Conservation (phyloP, 495 filamentous ascomycete genomes). For the Amorphotheca resinae region DNA sequence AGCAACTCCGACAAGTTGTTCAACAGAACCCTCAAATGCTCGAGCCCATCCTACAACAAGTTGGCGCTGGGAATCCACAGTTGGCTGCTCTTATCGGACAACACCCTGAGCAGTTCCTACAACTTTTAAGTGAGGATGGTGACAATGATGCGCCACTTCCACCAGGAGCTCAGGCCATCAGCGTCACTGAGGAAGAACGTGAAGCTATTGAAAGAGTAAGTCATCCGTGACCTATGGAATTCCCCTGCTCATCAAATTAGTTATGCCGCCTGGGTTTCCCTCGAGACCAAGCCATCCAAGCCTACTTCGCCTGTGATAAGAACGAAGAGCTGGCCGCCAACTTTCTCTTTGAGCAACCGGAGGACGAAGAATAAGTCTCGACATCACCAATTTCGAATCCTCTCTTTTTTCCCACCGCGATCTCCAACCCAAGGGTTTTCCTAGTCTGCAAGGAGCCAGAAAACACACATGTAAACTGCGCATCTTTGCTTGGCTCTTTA, state of each 20-base stretch:
- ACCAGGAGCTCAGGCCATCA: slow-evolving; percentile 78
- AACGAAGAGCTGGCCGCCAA: slow-evolving; percentile 97
- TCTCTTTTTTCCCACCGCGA: slow-evolving; percentile 9
- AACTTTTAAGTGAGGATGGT: slow-evolving; percentile 69
- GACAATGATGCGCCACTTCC: slow-evolving; percentile 66
- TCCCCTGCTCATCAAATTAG: slow-evolving; percentile 36
- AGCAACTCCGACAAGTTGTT: slow-evolving; percentile 91
- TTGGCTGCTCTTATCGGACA: slow-evolving; percentile 81
- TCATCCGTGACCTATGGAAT: slow-evolving; percentile 14
- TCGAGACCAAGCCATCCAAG: slow-evolving; percentile 88
- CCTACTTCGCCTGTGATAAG: slow-evolving; percentile 98
- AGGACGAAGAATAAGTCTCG: slow-evolving; percentile 51
- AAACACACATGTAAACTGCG: not conserved
- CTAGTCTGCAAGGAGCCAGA: not conserved
- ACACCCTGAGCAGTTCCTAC: slow-evolving; percentile 85
- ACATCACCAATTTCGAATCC: not conserved
- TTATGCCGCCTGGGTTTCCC: slow-evolving; percentile 85
- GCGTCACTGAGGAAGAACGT: slow-evolving; percentile 88
- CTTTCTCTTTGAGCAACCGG: slow-evolving; percentile 93
- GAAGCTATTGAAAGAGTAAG: slow-evolving; percentile 93
- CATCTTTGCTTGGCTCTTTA: not conserved
- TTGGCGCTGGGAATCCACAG: slow-evolving; percentile 90
- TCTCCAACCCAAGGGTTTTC: not conserved
- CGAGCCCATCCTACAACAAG: slow-evolving; percentile 91
- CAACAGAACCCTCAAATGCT: slow-evolving; percentile 97